These are phyloP conservation scores for Calonectria hawksworthii DNA, from an alignment of 2,329 filamentous ascomycete species.

Conservation along the genomic window DNA sequence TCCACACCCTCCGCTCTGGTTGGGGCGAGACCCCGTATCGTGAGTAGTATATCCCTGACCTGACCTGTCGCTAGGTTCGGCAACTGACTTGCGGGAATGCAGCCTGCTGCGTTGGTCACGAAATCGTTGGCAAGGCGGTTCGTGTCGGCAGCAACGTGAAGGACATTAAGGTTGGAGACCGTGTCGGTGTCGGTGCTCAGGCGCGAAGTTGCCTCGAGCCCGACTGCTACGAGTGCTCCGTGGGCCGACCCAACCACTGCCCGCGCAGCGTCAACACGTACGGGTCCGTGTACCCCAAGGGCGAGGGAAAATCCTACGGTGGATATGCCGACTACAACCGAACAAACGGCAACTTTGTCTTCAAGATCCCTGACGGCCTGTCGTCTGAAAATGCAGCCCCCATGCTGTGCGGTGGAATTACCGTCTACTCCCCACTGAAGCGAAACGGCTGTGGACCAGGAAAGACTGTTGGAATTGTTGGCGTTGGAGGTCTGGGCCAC, in stretches of 20 bases:
- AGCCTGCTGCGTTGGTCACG: slow-evolving; percentile 72
- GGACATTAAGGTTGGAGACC: slow-evolving; percentile 70
- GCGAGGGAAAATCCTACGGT: slow-evolving; percentile 71
- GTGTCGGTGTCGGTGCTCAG: slow-evolving; percentile 78
- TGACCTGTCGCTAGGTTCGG: neutral
- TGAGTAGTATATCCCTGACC: neutral
- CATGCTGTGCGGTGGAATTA: slow-evolving; percentile 87
- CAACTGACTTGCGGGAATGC: slow-evolving; percentile 23
- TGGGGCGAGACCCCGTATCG: slow-evolving; percentile 53
- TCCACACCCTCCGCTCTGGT: slow-evolving; percentile 70
- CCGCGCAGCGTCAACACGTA: slow-evolving; percentile 71
- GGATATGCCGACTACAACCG: slow-evolving; percentile 63
- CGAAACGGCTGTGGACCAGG: slow-evolving; percentile 80
- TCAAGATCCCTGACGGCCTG: slow-evolving; percentile 81
- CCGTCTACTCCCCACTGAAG: slow-evolving; percentile 81
- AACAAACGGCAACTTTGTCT: slow-evolving; percentile 52
- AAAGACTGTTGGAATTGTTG: slow-evolving; percentile 80
- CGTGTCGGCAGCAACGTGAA: slow-evolving; percentile 64
- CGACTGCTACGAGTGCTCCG: slow-evolving; percentile 62
- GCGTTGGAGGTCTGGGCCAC: slow-evolving; percentile 79
- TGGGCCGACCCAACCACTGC: slow-evolving; percentile 72
- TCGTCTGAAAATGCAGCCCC: slow-evolving; percentile 74
- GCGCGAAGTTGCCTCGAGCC: slow-evolving; percentile 70
- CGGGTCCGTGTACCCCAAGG: slow-evolving; percentile 67
- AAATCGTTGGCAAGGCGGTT: slow-evolving; percentile 72